phyloP scores from a whole-genome alignment of 305 asterid species.

The Coffea humblotiana region DNA sequence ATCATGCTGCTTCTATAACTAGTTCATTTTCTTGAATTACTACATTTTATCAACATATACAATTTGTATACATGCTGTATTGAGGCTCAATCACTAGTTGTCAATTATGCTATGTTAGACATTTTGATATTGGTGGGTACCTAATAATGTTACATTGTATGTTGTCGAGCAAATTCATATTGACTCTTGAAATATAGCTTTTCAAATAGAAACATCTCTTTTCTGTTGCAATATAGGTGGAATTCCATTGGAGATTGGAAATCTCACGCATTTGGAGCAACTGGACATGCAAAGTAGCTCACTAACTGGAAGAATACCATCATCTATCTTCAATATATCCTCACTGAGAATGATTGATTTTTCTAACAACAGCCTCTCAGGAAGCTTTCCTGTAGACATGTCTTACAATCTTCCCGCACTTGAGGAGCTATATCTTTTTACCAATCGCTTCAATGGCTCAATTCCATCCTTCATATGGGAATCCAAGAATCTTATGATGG shows the following conservation, averaged over 20 bases:
- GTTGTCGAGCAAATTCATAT: not conserved
- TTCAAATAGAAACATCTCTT: no score
- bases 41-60: no score
- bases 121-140: no score
- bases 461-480: constrained; percentile 24
- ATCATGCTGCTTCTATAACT: no score
- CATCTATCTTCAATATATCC: constrained; percentile 14
- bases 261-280: constrained; percentile 12
- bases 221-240: not conserved
- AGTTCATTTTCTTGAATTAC: no score
- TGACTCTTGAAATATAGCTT: not conserved
- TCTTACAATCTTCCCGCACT: constrained; percentile 14
- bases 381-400: not conserved
- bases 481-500: constrained; percentile 1
- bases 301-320: constrained; percentile 27
- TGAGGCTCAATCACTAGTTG: no score
- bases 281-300: constrained; percentile 11
- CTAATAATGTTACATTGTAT: not conserved
- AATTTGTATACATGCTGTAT: no score
- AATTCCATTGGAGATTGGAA: constrained; percentile 18
- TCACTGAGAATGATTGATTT: not conserved
- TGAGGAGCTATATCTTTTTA: not conserved
- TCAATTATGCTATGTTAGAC: no score
- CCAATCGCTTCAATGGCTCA: constrained; percentile 19
- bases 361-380: constrained; percentile 9